A percentile compares a stretch with the other conserved stretches of the same genome.
These are phyloP conservation scores for Linaria vulgaris DNA, from an alignment of 257 asterid genomes.

Conservation along the genomic window DNA sequence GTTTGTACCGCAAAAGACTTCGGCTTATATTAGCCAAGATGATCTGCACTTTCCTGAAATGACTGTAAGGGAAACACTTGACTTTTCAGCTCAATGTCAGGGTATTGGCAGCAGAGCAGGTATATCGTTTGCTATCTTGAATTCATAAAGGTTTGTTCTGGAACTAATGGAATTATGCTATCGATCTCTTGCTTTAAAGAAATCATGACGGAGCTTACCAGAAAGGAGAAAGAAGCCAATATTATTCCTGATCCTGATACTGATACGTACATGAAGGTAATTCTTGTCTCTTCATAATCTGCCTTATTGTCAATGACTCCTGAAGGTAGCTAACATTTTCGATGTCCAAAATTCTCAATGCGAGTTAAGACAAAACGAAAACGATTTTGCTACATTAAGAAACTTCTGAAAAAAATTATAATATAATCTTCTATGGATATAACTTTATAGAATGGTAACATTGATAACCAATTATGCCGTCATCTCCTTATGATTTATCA, in stretches of 20 bases:
- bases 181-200: slow-evolving; percentile 28
- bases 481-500: slow-evolving; percentile 2
- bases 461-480: too few species aligned
- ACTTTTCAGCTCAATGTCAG: slow-evolving; percentile 52
- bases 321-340: background rate
- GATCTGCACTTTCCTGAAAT: slow-evolving; percentile 54
- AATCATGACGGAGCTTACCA: slow-evolving; percentile 39
- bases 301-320: background rate
- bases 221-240: slow-evolving; percentile 49
- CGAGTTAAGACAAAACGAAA: background rate
- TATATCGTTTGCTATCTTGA: slow-evolving; percentile 15
- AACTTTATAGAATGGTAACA: background rate
- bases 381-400: background rate
- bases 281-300: background rate
- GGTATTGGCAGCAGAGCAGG: slow-evolving; percentile 54
- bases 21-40: slow-evolving; percentile 48
- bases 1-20: slow-evolving; percentile 52
- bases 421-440: too few species aligned
- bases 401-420: background rate
- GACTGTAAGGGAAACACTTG: slow-evolving; percentile 53
- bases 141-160: background rate
- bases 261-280: slow-evolving; percentile 60
- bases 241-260: slow-evolving; percentile 49
- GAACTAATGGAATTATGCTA: background rate
- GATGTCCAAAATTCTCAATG: background rate